Conservation (phyloP, 371 early-diverging fungal genomes). For the Apophysomyces ossiformis region DNA sequence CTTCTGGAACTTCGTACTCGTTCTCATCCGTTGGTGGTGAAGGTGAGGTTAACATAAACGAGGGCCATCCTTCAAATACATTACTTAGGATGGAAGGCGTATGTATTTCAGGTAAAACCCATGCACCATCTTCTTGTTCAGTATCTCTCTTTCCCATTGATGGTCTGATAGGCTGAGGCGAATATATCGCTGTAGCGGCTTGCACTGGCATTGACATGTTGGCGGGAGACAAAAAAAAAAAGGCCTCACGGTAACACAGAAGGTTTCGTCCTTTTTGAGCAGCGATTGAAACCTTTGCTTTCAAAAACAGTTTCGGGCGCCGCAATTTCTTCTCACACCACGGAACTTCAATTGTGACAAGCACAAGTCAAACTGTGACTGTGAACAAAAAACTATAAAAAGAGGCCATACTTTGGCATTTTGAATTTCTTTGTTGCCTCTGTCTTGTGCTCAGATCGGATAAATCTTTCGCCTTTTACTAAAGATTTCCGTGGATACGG, state of each 20-base stretch:
- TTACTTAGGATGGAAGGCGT: slow-evolving; percentile 26
- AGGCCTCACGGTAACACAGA: background rate
- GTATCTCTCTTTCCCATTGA: slow-evolving; percentile 8
- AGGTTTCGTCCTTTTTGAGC: background rate
- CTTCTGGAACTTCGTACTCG: slow-evolving; percentile 10
- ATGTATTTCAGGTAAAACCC: slow-evolving; percentile 1
- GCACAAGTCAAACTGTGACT: background rate
- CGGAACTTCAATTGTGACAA: background rate
- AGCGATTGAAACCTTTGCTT: background rate
- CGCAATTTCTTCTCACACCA: background rate
- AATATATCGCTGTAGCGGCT: slow-evolving; percentile 22
- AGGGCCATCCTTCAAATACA: slow-evolving; percentile 37
- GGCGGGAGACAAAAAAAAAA: background rate
- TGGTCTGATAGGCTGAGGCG: slow-evolving; percentile 19
- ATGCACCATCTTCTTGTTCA: slow-evolving; percentile 13
- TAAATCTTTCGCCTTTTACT: slow-evolving; percentile 63
- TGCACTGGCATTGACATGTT: slow-evolving; percentile 26
- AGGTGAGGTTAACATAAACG: slow-evolving; percentile 9
- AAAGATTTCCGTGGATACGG: slow-evolving; percentile 61
- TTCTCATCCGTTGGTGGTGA: slow-evolving; percentile 12
- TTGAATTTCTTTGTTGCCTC: slow-evolving; percentile 36
- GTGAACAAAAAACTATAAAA: slow-evolving; percentile 39
- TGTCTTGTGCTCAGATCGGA: slow-evolving; percentile 54
- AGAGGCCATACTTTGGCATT: background rate
- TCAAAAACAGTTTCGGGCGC: background rate